phyloP scores from a whole-genome alignment of 2,329 filamentous ascomycete species.

The Lecanosticta acicola region DNA sequence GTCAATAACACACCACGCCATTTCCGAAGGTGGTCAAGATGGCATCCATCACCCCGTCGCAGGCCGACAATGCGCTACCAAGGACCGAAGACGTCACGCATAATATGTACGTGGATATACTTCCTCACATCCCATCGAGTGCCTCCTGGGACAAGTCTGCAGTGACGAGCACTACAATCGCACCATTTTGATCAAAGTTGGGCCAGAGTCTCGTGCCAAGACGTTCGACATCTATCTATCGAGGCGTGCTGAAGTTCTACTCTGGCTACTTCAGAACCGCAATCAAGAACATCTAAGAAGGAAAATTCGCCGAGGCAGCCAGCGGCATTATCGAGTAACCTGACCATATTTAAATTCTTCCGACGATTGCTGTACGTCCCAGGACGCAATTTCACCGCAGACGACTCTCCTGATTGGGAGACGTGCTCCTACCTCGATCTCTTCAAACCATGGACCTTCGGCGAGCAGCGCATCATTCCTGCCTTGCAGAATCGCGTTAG shows the following conservation, averaged over 20 bases:
- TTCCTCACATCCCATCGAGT: not conserved
- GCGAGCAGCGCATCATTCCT: slow-evolving; percentile 6
- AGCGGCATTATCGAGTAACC: slow-evolving; percentile 7
- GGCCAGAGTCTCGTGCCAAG: slow-evolving; percentile 1
- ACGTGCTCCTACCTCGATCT: not conserved
- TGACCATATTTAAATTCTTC: slow-evolving; percentile 16
- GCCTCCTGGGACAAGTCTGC: not conserved
- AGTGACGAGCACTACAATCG: slow-evolving; percentile 1
- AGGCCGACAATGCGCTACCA: not conserved
- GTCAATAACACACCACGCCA: too few relatives aligned
- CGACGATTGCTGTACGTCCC: slow-evolving; percentile 17
- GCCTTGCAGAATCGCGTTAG: slow-evolving; percentile 5
- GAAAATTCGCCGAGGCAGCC: slow-evolving; percentile 10
- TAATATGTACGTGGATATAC: not conserved
- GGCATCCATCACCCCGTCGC: not conserved
- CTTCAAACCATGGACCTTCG: slow-evolving; percentile 11
- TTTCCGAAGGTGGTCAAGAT: not conserved
- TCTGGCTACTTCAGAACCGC: slow-evolving; percentile 21
- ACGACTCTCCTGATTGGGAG: not conserved
- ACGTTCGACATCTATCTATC: slow-evolving; percentile 18
- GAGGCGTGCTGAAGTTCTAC: slow-evolving; percentile 17
- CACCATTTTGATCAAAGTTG: slow-evolving; percentile 10
- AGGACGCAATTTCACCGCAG: not conserved
- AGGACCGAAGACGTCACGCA: not conserved
- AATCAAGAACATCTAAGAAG: slow-evolving; percentile 11